A percentile compares a stretch with the other conserved stretches of the same genome.
Conservation (phyloP, 2,329 filamentous ascomycete species). For the Talaromyces sp. region DNA sequence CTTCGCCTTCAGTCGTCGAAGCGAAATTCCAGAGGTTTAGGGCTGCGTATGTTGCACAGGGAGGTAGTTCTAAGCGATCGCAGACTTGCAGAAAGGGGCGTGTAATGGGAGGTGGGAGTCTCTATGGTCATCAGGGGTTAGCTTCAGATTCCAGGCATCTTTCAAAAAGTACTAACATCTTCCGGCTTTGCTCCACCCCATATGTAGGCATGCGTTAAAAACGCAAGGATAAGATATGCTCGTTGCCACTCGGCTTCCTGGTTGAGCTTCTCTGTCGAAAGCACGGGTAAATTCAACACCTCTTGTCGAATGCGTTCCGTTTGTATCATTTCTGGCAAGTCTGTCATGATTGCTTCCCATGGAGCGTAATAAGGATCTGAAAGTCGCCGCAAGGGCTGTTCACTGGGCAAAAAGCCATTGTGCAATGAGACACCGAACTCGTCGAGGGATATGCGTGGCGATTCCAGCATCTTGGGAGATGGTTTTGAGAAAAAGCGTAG, state of each 20-base stretch:
- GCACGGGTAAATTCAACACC: conserved; percentile 70
- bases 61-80: conserved; percentile 31
- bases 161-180: conserved; percentile 47
- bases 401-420: conserved; percentile 73
- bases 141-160: neutral
- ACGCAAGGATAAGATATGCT: conserved; percentile 69
- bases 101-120: conserved; percentile 32
- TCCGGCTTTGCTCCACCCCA: conserved; percentile 71
- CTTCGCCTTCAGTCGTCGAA: conserved; percentile 7
- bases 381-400: conserved; percentile 65
- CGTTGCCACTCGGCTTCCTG: conserved; percentile 77
- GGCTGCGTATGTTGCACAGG: conserved; percentile 40
- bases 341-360: conserved; percentile 58
- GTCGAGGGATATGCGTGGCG: conserved; percentile 43
- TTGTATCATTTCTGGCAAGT: conserved; percentile 49
- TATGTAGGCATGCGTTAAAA: conserved; percentile 74
- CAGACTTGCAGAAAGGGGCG: conserved; percentile 34
- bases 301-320: conserved; percentile 69
- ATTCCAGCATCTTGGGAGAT: neutral
- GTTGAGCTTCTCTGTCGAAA: conserved; percentile 70
- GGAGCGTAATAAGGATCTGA: conserved; percentile 82
- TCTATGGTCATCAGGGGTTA: conserved; percentile 16
- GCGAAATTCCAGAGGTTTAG: conserved; percentile 37
- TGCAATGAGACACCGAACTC: conserved; percentile 58
- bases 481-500: neutral